Evolutionary conservation across 2,329 filamentous ascomycete genomes (phyloP), one percentile per base, ranked within the genome.

Genomic region (Beauveria rudraprayagi): DNA sequence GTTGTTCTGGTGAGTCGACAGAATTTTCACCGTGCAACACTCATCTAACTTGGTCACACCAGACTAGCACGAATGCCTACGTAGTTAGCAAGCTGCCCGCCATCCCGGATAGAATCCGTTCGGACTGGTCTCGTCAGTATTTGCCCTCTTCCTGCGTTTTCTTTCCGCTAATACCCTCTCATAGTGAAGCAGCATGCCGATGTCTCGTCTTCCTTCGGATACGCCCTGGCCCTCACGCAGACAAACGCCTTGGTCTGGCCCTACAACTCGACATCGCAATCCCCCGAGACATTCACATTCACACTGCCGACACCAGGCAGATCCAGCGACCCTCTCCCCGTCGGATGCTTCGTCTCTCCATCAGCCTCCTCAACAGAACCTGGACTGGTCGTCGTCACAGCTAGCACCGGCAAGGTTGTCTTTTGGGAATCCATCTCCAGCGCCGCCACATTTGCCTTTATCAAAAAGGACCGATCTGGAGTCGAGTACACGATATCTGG

Each of bases 371-470:
- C 84, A n/a, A 84, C 85, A 54, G 90, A 96, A 67, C 89, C 92
- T 40, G 94, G 94, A 2, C 81, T 99, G 43, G 85, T 99, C 30
- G 83, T 97, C 43, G 82, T 97, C 43, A 90, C 93, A 77, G 90
- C 93, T 14, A 84, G 84, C 19, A 92, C 82, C 54, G 94, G 94
- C 57, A 92, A 88, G 72, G 85, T 97, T 57, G 87, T 91, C 50
- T 97, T 94, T 73, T 97, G 94, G 92, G 94, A 97, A 72, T 95
- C 91, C 44, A 90, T 97, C 65, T 92, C 93, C 61, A 92, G 87
- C 72, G 92, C 91, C 10, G 90, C 92, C 44, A 91, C 91, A 1
- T 81, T 95, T 60, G 90, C 90, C 64, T 84, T 95, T 46, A 90
- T 93, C 69, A 88, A 89, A 65, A 89, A 95, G 70, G 89, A 90